phyloP scores from a whole-genome alignment of 2,329 filamentous ascomycete genomes.

The Scedosporium minutisporum region DNA sequence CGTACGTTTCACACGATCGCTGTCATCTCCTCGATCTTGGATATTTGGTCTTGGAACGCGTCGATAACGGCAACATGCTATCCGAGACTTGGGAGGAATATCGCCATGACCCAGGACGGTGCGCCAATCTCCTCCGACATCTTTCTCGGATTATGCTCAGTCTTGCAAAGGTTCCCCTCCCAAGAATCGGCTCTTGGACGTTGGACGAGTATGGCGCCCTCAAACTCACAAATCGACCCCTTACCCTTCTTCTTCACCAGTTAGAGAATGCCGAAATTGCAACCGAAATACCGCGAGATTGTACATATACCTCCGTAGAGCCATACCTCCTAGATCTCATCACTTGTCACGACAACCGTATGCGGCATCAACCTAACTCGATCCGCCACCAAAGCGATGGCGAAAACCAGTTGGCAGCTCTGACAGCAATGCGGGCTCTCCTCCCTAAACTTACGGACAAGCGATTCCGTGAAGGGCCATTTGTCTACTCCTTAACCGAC shows the following conservation, averaged over 20 bases:
- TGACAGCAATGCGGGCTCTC: slow-evolving; percentile 18
- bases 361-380: slow-evolving; percentile 23
- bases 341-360: slow-evolving; percentile 21
- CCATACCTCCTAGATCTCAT: slow-evolving; percentile 22
- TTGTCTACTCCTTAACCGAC: slow-evolving; percentile 25
- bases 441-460: slow-evolving; percentile 7
- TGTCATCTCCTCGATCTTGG: too few species aligned
- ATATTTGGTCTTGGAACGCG: too few species aligned
- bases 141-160: too few species aligned
- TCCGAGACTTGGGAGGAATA: too few species aligned
- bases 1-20: too few species aligned
- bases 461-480: slow-evolving; percentile 21
- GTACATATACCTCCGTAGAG: slow-evolving; percentile 21
- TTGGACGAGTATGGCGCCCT: too few species aligned
- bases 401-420: slow-evolving; percentile 18
- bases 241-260: slow-evolving; percentile 20
- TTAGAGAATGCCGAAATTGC: slow-evolving; percentile 24
- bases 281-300: slow-evolving; percentile 19
- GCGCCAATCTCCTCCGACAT: too few species aligned
- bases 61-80: too few species aligned
- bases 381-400: slow-evolving; percentile 19
- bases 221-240: slow-evolving; percentile 20
- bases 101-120: too few species aligned
- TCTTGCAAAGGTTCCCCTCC: too few species aligned
- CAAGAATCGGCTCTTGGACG: too few species aligned